Evolutionary conservation across 257 asterid species (phyloP), one percentile per base, ranked within the genome.

Genomic region (Primulina tabacum): DNA sequence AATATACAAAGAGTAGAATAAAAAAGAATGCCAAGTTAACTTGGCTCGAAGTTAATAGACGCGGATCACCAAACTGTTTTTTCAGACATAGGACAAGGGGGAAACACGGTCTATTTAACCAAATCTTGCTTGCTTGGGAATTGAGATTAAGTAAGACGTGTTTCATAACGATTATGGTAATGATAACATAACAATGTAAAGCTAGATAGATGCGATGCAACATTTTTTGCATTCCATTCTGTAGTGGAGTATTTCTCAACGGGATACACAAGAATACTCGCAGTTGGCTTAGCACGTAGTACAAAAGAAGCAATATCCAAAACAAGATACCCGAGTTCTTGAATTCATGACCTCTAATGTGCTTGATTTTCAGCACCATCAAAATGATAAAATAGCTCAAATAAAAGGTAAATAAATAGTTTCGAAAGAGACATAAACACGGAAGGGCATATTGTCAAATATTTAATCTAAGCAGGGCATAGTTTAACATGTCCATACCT

Each of bases 401-500:
- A 16, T 24, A 26, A 32, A 33, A 11, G 69, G 74, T 60, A 61
- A 52, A 52, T 67, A 43, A 20, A 69, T 20, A 17, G 60, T 66
- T 60, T 59, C 17, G 7, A 24, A 63, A 0, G 35, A 58, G 60
- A 57, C 21, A 55, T 28, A 43, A 29, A 28, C 61, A 24, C 6
- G 30, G 47, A 53, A 70, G 21, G 29, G 28, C 9, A 28, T 29
- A 64, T 5, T 7, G 26, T 64, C 29, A 69, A 28, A 37, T 57
- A 33, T 33, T 37, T 74, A 38, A 21, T 47, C 2, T 43, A 70
- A 71, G 37, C 50, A 64, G 77, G 57, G 57, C 33, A 20, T 4
- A n/a, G 24, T n/a, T 50, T 38, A 62, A 4, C 53, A 43, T 33
- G 18, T 53, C 67, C 56, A 5, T 79, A 88, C 99, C 99, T 74